These are phyloP conservation scores for Syncephalastrum monosporum DNA, from an alignment of 371 early-diverging fungal genomes.

Conservation along the genomic window DNA sequence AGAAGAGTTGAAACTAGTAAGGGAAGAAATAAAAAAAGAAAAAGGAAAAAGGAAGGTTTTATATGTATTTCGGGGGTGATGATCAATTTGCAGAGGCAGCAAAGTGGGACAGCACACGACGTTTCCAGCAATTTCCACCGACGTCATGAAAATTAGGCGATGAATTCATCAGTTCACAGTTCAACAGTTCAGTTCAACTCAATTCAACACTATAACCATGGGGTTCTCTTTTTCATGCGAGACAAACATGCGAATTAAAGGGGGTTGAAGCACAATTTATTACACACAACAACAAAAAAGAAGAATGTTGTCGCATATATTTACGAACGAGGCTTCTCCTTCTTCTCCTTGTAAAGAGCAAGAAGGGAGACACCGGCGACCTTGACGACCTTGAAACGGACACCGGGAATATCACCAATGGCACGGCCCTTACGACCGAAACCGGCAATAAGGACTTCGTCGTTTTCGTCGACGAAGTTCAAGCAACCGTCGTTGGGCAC, in stretches of 20 bases:
- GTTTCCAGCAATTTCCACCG: too few relatives aligned
- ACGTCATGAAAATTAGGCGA: too few relatives aligned
- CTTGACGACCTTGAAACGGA: constrained; percentile 99
- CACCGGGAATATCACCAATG: constrained; percentile 99
- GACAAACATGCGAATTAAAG: too few relatives aligned
- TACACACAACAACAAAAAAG: constrained; percentile 5
- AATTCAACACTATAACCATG: too few relatives aligned
- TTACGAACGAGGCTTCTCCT: constrained; percentile 99
- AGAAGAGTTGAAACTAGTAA: too few relatives aligned
- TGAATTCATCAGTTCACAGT: too few relatives aligned
- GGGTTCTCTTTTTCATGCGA: too few relatives aligned
- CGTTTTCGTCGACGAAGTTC: constrained; percentile 98
- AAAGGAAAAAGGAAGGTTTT: background rate
- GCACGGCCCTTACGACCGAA: constrained; percentile 89
- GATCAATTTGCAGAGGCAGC: too few relatives aligned
- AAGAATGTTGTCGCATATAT: constrained; percentile 10
- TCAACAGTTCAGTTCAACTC: too few relatives aligned
- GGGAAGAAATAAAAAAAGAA: too few relatives aligned
- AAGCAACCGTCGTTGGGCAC: constrained; percentile 99
- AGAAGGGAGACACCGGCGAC: constrained; percentile 99
- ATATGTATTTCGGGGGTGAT: constrained; percentile 3
- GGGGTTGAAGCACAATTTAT: too few relatives aligned
- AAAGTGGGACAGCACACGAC: too few relatives aligned
- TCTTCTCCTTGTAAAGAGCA: constrained; percentile 99
- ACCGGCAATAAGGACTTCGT: constrained; percentile 95